Evolutionary conservation across 2,329 filamentous ascomycete genomes (phyloP).

Genomic region (Chrysoporthe puriensis): DNA sequence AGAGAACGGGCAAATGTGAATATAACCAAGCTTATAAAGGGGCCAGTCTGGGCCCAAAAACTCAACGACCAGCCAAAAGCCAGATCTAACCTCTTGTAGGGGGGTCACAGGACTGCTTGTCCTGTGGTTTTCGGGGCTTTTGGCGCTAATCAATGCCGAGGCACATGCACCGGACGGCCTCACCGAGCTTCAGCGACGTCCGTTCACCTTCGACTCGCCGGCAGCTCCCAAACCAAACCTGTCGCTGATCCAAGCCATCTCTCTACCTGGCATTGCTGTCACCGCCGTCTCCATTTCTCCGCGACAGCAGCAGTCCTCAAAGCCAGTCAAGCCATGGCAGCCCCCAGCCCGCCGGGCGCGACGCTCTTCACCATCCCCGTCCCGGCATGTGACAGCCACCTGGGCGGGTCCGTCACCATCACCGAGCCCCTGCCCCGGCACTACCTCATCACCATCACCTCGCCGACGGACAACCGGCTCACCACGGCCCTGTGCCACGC

Average conservation of each 20-base stretch:
- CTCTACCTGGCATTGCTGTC: too few species aligned
- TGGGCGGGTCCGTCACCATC: conserved; percentile 63
- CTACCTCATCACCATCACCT: conserved; percentile 74
- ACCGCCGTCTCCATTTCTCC: too few species aligned
- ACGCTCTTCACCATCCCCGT: conserved; percentile 65
- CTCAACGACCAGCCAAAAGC: too few species aligned
- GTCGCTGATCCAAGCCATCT: too few species aligned
- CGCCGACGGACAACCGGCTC: conserved; percentile 76
- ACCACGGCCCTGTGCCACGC: conserved; percentile 69
- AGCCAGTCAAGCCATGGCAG: conserved; percentile 33
- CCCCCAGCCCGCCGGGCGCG: conserved; percentile 18
- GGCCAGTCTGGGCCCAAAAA: too few species aligned
- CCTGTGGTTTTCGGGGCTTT: too few species aligned
- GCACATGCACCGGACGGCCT: not conserved
- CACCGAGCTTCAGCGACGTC: not conserved
- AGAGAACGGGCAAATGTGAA: too few species aligned
- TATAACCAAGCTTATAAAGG: too few species aligned
- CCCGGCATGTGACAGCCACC: conserved; percentile 46
- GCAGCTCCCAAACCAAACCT: not conserved
- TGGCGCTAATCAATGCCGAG: conserved; percentile 4
- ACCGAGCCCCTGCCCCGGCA: conserved; percentile 62
- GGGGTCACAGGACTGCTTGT: too few species aligned
- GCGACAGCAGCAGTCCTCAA: not conserved
- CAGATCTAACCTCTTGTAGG: too few species aligned
- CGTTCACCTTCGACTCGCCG: too few species aligned